Evolutionary conservation across 495 filamentous ascomycete genomes (phyloP).

Genomic region (Penicillium tannophilum): DNA sequence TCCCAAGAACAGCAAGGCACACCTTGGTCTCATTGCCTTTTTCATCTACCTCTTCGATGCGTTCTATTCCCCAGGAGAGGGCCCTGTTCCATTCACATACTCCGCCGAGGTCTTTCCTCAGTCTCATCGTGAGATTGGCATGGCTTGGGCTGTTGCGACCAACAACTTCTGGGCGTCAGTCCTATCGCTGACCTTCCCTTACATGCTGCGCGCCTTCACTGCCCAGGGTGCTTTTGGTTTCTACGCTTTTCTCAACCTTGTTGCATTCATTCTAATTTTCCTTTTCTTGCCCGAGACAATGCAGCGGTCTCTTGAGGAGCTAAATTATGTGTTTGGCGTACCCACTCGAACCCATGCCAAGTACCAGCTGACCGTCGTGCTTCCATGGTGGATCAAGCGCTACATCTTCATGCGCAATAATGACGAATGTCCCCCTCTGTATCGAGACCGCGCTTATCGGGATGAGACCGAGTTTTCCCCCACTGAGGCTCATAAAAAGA

Average conservation of each 20-base stretch:
- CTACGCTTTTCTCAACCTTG: conserved; percentile 64
- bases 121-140: conserved; percentile 72
- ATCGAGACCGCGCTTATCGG: conserved; percentile 16
- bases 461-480: neutral
- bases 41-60: conserved; percentile 72
- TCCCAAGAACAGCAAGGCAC: conserved; percentile 48
- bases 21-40: conserved; percentile 64
- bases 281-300: conserved; percentile 67
- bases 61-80: conserved; percentile 81
- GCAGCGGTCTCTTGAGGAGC: conserved; percentile 59
- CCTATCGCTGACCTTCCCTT: conserved; percentile 66
- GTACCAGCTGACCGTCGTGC: conserved; percentile 47
- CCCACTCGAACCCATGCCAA: conserved; percentile 50
- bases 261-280: conserved; percentile 68
- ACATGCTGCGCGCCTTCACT: conserved; percentile 56
- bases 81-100: conserved; percentile 82
- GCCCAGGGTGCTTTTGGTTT: conserved; percentile 57
- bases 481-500: neutral
- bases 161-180: conserved; percentile 68
- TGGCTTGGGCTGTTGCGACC: conserved; percentile 72
- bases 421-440: conserved; percentile 43
- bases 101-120: conserved; percentile 78
- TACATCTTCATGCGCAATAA: conserved; percentile 49
- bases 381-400: conserved; percentile 57
- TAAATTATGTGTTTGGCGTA: conserved; percentile 60